Base-by-base conservation (phyloP, 73 alveolate species). In the Paramecium caudatum region DNA sequence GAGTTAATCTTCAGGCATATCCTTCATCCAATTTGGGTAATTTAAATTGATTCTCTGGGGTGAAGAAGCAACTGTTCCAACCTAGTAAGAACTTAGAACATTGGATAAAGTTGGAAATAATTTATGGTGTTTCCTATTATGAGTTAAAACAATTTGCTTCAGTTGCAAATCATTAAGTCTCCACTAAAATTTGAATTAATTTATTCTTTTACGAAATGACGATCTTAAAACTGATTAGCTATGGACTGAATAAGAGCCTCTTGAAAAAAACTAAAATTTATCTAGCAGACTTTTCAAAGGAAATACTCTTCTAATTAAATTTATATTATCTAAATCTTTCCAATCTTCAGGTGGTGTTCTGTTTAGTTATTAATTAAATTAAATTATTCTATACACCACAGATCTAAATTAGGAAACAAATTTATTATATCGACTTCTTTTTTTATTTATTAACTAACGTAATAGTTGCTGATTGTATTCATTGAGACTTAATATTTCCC, bases 261-360 rank as follows among this genome's bases (percentile, higher is more conserved):
- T 41, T 34, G 55, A 74, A 21, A 74, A 41, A 2, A 43, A 4
- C 16, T 36, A 74, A 21, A 27, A 27, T 9, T 74, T 74, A 19
- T 74, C 88, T 74, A 27, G 25, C 12, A 74, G 43, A 27, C 43
- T 21, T 6, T 15, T 16, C 21, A 41, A 13, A 21, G 88, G 88
- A 45, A 74, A 41, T 37, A 74, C 68, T 74, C 88, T 41, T 41
- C 15, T 74, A 8, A 74, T 74, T 74, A 27, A 41, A 17, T 19
- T 19, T 8, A 39, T 41, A 74, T 37, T 45, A 74, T 74, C 68
- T 16, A 74, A 43, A 37, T 74, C 88, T 74, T 74, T 74, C 88
- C 88, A 74, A 36, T 74, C 88, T 41, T 74, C 88, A 36, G 88
- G 88, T 1, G 88, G 88, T 3, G 88, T 74, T 16, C 47, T 4